A percentile compares a stretch with the other conserved stretches of the same genome.
These are phyloP conservation scores for Penicillium digitatum DNA, from an alignment of 2,329 filamentous ascomycete species.

Conservation along the genomic window DNA sequence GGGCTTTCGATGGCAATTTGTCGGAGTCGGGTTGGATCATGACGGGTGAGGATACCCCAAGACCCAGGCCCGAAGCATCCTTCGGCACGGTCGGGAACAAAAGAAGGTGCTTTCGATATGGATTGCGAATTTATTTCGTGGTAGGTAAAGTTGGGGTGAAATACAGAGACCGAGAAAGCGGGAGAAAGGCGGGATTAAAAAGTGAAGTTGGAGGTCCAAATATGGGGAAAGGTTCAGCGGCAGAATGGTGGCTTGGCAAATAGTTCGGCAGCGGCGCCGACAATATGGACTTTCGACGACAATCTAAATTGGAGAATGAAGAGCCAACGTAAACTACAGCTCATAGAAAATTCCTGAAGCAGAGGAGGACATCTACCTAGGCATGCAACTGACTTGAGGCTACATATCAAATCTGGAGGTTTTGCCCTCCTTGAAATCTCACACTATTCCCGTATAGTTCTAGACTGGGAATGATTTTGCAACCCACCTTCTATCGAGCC, in stretches of 20 bases:
- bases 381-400: not conserved
- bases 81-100: constrained; percentile 21
- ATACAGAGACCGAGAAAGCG: not conserved
- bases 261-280: constrained; percentile 7
- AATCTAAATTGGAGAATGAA: not conserved
- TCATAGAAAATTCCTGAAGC: not conserved
- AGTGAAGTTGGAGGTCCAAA: constrained; percentile 20
- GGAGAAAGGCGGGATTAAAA: constrained; percentile 13
- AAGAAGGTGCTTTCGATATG: not conserved
- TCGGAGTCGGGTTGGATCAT: constrained; percentile 38
- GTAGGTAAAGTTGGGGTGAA: constrained; percentile 1
- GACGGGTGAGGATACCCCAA: constrained; percentile 38
- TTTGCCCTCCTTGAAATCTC: not conserved
- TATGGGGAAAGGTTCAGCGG: constrained; percentile 32
- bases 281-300: constrained; percentile 12
- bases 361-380: not conserved
- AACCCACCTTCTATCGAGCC: too few species aligned
- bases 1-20: constrained; percentile 29
- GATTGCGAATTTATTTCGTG: constrained; percentile 8
- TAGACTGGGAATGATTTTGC: too few species aligned
- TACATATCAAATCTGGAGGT: not conserved
- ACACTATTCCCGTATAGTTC: not conserved
- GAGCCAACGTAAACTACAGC: not conserved
- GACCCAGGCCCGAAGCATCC: constrained; percentile 32
- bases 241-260: constrained; percentile 31